phyloP scores from a whole-genome alignment of 305 asterid genomes.

The Fraxinus nigra region DNA sequence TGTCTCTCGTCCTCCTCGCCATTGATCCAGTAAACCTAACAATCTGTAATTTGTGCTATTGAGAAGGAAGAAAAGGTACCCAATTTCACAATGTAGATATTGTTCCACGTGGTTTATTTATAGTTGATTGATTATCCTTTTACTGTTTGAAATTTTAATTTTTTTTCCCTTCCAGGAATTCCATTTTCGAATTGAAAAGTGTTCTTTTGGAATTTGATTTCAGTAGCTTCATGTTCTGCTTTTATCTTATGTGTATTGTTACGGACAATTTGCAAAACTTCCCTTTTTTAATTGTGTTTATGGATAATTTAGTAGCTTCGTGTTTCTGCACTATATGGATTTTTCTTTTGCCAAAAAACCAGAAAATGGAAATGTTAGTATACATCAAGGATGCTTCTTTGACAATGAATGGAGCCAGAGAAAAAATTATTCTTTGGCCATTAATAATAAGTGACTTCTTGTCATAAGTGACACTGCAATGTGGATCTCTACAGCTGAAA shows the following conservation, averaged over 20 bases:
- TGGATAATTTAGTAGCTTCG: not conserved
- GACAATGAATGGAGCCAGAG: constrained; percentile 89
- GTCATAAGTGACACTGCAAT: constrained; percentile 70
- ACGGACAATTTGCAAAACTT: not conserved
- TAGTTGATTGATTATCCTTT: not conserved
- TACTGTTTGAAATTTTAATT: not conserved
- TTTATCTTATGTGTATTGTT: not conserved
- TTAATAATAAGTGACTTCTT: constrained; percentile 59
- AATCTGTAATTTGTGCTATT: not conserved
- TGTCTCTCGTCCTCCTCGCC: not conserved
- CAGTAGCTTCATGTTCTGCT: not conserved
- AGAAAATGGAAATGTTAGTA: not conserved
- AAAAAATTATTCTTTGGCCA: constrained; percentile 70
- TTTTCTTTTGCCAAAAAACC: not conserved
- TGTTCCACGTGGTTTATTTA: not conserved
- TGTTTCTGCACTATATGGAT: not conserved
- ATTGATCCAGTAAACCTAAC: not conserved
- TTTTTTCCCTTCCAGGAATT: not conserved
- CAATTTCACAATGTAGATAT: not conserved
- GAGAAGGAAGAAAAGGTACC: not conserved
- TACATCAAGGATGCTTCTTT: constrained; percentile 92
- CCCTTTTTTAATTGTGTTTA: not conserved
- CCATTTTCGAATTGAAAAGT: not conserved
- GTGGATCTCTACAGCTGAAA: constrained; percentile 27
- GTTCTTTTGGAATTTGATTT: not conserved